A percentile compares a stretch with the other conserved stretches of the same genome.
These are phyloP conservation scores for Logfia minima DNA, from an alignment of 129 eudicot genomes.

Conservation along the genomic window DNA sequence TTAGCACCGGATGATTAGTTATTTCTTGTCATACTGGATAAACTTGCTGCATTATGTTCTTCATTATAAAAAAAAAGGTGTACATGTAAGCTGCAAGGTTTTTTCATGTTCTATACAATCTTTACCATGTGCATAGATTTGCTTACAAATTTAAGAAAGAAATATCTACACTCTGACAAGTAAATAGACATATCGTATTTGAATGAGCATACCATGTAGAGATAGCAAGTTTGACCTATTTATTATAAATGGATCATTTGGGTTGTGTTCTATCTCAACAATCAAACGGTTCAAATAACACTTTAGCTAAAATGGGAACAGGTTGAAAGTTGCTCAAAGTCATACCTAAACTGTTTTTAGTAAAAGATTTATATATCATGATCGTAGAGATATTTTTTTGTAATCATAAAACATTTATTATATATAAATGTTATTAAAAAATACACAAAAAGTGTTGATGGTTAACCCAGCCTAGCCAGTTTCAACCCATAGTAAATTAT, in stretches of 20 bases:
- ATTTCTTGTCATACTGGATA: background rate
- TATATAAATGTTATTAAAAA: background rate
- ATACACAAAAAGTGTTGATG: background rate
- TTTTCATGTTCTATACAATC: background rate
- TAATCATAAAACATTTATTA: background rate
- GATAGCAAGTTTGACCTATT: background rate
- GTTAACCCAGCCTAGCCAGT: too few relatives aligned
- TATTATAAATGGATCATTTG: background rate
- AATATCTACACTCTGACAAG: conserved; percentile 7
- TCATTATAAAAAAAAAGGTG: background rate
- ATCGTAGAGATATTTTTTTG: background rate
- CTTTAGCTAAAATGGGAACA: background rate
- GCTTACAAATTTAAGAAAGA: conserved; percentile 11
- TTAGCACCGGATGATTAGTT: too few relatives aligned
- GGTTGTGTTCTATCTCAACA: background rate
- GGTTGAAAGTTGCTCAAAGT: background rate
- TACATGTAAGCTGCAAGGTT: background rate
- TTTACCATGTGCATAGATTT: background rate
- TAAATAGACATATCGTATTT: background rate
- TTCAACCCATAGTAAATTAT: too few relatives aligned
- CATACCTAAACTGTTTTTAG: background rate
- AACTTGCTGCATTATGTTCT: background rate
- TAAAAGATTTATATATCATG: background rate
- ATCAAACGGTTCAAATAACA: background rate
- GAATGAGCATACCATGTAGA: background rate